Conservation (phyloP, 805 yeast species). For the Lipomyces japonicus region DNA sequence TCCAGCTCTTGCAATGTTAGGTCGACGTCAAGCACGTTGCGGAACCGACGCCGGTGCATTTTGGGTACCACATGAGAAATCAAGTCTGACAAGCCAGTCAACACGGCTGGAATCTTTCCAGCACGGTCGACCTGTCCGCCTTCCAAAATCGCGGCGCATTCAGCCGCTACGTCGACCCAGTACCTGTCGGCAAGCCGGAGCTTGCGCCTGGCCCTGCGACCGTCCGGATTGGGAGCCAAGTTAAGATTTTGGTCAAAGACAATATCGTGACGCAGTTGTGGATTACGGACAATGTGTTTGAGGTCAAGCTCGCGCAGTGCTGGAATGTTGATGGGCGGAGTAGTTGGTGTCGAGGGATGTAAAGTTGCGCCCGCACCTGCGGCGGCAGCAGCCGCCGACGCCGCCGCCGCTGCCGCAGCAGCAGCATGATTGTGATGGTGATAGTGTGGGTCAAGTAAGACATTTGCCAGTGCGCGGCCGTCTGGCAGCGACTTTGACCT, state of each 20-base stretch:
- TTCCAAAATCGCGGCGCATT: constrained; percentile 44
- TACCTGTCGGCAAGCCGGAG: constrained; percentile 71
- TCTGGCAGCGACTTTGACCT: constrained; percentile 27
- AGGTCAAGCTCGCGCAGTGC: constrained; percentile 81
- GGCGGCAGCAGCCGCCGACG: constrained; percentile 2
- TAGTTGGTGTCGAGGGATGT: constrained; percentile 12
- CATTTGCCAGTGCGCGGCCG: constrained; percentile 4
- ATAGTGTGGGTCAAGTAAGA: not conserved
- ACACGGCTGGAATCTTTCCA: constrained; percentile 58
- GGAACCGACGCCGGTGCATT: constrained; percentile 63
- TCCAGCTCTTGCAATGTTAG: constrained; percentile 69
- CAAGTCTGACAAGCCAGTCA: constrained; percentile 74
- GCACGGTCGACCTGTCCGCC: constrained; percentile 11
- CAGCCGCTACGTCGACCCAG: constrained; percentile 73
- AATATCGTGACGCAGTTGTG: constrained; percentile 89
- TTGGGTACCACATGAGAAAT: constrained; percentile 70
- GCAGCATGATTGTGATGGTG: not conserved
- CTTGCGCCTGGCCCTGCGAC: constrained; percentile 82
- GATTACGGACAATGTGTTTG: constrained; percentile 83
- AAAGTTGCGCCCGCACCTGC: constrained; percentile 13
- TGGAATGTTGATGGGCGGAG: constrained; percentile 78
- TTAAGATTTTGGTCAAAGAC: constrained; percentile 88
- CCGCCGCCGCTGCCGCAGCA: not conserved
- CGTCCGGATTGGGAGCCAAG: constrained; percentile 86
- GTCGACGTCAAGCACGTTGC: constrained; percentile 72